These are phyloP conservation scores for Xerocomus nothofagi DNA, from an alignment of 1,284 basidiomycete species.

Conservation along the genomic window DNA sequence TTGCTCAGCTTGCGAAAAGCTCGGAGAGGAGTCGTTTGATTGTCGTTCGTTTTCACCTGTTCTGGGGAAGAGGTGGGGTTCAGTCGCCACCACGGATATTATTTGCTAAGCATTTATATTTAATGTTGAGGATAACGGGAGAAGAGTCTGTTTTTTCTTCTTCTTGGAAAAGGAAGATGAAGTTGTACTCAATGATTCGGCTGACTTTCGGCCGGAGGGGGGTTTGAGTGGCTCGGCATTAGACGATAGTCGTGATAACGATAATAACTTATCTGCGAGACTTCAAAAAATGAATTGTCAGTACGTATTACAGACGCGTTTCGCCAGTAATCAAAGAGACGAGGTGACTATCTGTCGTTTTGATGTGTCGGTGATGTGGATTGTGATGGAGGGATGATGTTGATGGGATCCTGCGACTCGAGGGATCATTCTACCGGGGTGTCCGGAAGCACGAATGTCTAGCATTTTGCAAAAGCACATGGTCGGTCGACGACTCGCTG, in stretches of 20 bases:
- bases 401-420: not conserved
- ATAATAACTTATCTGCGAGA: constrained; percentile 7
- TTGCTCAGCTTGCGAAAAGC: too few relatives aligned
- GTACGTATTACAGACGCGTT: too few relatives aligned
- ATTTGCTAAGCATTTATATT: not conserved
- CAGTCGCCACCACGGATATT: not conserved
- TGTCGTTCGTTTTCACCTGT: not conserved
- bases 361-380: constrained; percentile 9
- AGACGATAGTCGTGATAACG: constrained; percentile 13
- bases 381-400: not conserved
- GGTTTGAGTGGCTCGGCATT: constrained; percentile 13
- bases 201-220: constrained; percentile 8
- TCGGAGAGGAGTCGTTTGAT: not conserved
- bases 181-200: not conserved
- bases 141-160: not conserved
- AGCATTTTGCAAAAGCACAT: not conserved
- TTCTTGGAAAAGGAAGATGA: constrained; percentile 1
- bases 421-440: not conserved
- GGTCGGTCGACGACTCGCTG: not conserved
- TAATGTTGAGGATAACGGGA: constrained; percentile 5
- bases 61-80: not conserved
- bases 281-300: too few relatives aligned
- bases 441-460: not conserved
- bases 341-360: not conserved
- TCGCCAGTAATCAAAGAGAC: not conserved